These are phyloP conservation scores for Rugonectria rugulosa DNA, from an alignment of 2,329 filamentous ascomycete species.

Conservation along the genomic window DNA sequence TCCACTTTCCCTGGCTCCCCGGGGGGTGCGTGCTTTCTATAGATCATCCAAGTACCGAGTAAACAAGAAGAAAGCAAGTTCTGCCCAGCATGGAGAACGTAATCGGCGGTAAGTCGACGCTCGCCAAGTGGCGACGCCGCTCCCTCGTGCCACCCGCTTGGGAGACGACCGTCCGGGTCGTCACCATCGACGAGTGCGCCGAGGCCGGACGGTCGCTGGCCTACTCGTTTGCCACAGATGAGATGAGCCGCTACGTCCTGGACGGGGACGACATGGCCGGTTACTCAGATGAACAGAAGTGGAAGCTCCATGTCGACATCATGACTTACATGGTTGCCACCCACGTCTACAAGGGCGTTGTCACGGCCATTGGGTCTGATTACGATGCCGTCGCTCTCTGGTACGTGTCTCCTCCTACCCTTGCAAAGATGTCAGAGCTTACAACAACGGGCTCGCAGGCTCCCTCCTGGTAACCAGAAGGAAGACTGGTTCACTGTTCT, in stretches of 20 bases:
- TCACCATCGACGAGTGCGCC: conserved; percentile 73
- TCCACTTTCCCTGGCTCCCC: conserved; percentile 24
- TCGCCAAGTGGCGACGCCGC: conserved; percentile 43
- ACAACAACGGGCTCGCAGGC: conserved; percentile 55
- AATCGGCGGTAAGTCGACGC: conserved; percentile 38
- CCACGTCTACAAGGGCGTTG: conserved; percentile 76
- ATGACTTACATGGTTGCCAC: conserved; percentile 80
- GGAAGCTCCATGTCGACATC: conserved; percentile 78
- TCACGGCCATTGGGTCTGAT: conserved; percentile 76
- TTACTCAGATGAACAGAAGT: conserved; percentile 72
- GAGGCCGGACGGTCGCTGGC: conserved; percentile 76
- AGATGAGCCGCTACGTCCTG: conserved; percentile 77
- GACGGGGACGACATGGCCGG: conserved; percentile 72
- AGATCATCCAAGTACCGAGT: conserved; percentile 32
- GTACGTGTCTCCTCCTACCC: conserved; percentile 62
- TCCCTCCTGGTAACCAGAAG: conserved; percentile 76
- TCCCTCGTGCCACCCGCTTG: conserved; percentile 62
- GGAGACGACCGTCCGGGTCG: conserved; percentile 66
- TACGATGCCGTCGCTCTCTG: conserved; percentile 82
- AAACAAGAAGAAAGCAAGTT: conserved; percentile 17
- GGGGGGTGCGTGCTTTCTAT: conserved; percentile 9
- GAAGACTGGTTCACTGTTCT: conserved; percentile 77
- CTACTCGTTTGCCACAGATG: conserved; percentile 79
- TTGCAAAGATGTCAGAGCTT: background rate
- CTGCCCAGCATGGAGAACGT: conserved; percentile 54